Evolutionary conservation across 768 basidiomycete species (phyloP).

Genomic region (Lactarius tabidus): DNA sequence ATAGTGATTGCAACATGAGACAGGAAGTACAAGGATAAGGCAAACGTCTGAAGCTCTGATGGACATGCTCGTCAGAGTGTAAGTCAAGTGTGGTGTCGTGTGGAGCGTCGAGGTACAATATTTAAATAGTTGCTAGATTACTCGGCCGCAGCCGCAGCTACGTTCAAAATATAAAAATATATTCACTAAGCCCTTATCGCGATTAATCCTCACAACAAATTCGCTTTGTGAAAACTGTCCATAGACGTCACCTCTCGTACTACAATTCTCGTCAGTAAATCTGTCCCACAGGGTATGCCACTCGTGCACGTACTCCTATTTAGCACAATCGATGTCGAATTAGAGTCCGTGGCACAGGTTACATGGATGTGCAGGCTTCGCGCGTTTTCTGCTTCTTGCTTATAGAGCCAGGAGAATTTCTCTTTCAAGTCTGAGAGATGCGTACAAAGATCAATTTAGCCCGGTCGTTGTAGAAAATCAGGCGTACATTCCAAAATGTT

Average conservation of each 20-base stretch:
- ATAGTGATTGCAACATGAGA: not conserved
- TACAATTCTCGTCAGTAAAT: conserved; percentile 20
- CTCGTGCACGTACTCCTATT: conserved; percentile 39
- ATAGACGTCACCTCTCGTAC: conserved; percentile 31
- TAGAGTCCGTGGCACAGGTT: conserved; percentile 54
- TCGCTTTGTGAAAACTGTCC: conserved; percentile 26
- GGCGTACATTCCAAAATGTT: conserved; percentile 51
- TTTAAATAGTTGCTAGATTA: conserved; percentile 6
- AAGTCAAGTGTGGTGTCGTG: not conserved
- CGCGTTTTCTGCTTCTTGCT: conserved; percentile 44
- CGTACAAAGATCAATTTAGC: not conserved
- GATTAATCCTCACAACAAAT: conserved; percentile 25
- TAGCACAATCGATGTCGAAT: conserved; percentile 46
- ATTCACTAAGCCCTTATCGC: not conserved
- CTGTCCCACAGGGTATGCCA: not conserved
- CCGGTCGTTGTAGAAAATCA: not conserved
- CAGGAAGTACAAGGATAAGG: conserved; percentile 64
- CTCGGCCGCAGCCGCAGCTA: not conserved
- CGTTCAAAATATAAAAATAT: not conserved
- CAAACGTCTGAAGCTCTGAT: conserved; percentile 67
- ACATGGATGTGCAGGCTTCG: conserved; percentile 51
- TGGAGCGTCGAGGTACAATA: not conserved
- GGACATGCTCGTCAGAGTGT: conserved; percentile 31
- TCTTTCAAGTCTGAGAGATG: conserved; percentile 45
- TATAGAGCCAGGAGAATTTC: conserved; percentile 48